Conservation (phyloP, 352 stramenopile genomes). For the Phytopythium boreale region DNA sequence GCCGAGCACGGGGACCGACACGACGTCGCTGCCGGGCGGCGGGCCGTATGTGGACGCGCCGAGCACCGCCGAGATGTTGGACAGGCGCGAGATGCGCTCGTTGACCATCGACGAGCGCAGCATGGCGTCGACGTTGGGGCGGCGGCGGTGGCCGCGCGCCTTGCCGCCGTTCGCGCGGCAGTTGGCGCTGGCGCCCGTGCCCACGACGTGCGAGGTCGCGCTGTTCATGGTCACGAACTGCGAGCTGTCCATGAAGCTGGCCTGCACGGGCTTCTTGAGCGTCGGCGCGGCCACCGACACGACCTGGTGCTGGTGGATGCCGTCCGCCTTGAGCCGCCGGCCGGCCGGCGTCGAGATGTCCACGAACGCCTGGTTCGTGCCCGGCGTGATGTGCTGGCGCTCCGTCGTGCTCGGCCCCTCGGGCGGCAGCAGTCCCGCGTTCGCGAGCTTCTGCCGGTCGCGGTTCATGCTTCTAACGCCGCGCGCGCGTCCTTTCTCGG, state of each 20-base stretch:
- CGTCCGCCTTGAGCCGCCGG: conserved; percentile 19
- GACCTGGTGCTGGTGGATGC: conserved; percentile 8
- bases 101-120: conserved; percentile 60
- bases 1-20: conserved; percentile 62
- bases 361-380: conserved; percentile 50
- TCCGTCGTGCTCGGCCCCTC: conserved; percentile 15
- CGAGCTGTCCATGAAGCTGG: conserved; percentile 61
- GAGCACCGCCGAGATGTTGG: conserved; percentile 31
- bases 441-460: conserved; percentile 40
- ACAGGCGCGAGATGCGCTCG: conserved; percentile 45
- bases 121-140: conserved; percentile 64
- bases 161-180: conserved; percentile 21
- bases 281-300: conserved; percentile 14
- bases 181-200: conserved; percentile 23
- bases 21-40: conserved; percentile 43
- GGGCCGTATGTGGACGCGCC: conserved; percentile 30
- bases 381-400: conserved; percentile 43
- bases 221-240: conserved; percentile 44
- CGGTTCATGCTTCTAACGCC: conserved; percentile 18
- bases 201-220: conserved; percentile 31
- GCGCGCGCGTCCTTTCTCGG: not conserved
- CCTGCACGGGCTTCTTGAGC: conserved; percentile 29
- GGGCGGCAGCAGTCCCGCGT: conserved; percentile 22
- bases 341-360: conserved; percentile 60
- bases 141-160: conserved; percentile 24